Evolutionary conservation across 2,329 filamentous ascomycete genomes (phyloP).

Genomic region (Ceratocystis lukuohia): DNA sequence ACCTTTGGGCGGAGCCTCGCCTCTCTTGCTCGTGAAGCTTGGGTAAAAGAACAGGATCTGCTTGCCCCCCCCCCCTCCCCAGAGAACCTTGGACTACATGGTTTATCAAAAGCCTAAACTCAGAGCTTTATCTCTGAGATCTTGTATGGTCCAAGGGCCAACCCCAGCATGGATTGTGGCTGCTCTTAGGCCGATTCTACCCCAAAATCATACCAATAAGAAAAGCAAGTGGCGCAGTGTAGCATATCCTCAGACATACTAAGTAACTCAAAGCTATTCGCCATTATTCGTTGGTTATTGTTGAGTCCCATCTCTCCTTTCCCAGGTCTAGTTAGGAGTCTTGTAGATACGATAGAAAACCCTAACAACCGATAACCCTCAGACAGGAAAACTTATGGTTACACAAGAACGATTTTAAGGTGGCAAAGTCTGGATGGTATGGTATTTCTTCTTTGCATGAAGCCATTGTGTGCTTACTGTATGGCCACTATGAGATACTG

Average conservation of each 20-base stretch:
- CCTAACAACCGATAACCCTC: neutral
- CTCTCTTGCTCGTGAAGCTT: neutral
- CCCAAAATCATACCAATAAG: neutral
- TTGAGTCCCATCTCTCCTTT: neutral
- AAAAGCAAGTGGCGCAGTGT: conserved; percentile 2
- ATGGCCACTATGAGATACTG: no score
- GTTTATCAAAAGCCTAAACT: neutral
- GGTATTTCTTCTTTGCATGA: no score
- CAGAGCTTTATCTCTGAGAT: neutral
- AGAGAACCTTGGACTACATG: neutral
- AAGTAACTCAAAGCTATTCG: neutral
- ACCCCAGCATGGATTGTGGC: neutral
- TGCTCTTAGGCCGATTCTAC: neutral
- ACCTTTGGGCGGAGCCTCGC: neutral
- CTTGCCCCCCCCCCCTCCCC: neutral
- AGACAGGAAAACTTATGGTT: neutral
- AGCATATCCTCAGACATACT: neutral
- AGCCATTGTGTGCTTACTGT: no score
- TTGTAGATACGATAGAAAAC: neutral
- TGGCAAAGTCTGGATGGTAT: neutral
- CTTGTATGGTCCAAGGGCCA: neutral
- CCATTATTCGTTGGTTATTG: neutral
- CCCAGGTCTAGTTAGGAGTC: neutral
- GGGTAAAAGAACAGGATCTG: neutral
- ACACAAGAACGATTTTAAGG: neutral